phyloP scores from a whole-genome alignment of 192 early-diverging fungal genomes.

The Linderina pennispora region DNA sequence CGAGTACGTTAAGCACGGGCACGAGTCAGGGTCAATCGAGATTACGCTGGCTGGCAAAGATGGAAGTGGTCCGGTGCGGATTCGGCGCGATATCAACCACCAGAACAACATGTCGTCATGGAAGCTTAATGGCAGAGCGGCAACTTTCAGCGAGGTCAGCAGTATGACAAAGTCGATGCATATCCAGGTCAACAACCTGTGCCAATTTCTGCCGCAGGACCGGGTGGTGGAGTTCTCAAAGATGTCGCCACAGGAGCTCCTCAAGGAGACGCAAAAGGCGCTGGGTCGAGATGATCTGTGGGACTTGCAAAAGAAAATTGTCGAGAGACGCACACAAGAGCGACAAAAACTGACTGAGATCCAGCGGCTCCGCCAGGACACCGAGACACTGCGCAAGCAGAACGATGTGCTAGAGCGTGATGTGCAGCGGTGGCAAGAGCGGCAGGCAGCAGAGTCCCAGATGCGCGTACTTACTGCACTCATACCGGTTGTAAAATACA shows the following conservation, averaged over 20 bases:
- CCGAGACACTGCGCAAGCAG: slow-evolving; percentile 59
- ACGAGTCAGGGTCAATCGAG: slow-evolving; percentile 72
- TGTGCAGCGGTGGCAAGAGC: slow-evolving; percentile 67
- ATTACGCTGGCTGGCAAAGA: slow-evolving; percentile 68
- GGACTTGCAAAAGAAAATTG: slow-evolving; percentile 62
- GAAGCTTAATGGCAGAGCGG: slow-evolving; percentile 68
- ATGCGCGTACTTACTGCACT: slow-evolving; percentile 55
- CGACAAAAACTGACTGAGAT: slow-evolving; percentile 42
- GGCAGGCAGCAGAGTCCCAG: slow-evolving; percentile 57
- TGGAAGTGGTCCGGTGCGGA: slow-evolving; percentile 7
- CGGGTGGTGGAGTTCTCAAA: slow-evolving; percentile 88
- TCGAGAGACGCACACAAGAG: slow-evolving; percentile 49
- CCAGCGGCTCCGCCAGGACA: slow-evolving; percentile 46
- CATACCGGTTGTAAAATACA: slow-evolving; percentile 59
- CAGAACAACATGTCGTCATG: slow-evolving; percentile 64
- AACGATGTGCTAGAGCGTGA: slow-evolving; percentile 71
- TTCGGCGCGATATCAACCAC: slow-evolving; percentile 58
- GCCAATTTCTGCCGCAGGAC: slow-evolving; percentile 98
- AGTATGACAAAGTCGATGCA: slow-evolving; percentile 56
- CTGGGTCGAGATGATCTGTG: slow-evolving; percentile 65
- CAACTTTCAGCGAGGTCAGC: slow-evolving; percentile 60
- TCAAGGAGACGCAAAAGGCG: slow-evolving; percentile 80
- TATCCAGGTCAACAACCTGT: slow-evolving; percentile 95
- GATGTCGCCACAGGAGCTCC: slow-evolving; percentile 69
- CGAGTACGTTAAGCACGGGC: slow-evolving; percentile 90